phyloP scores from a whole-genome alignment of 2,329 filamentous ascomycete genomes.

The Fusarium luffae region DNA sequence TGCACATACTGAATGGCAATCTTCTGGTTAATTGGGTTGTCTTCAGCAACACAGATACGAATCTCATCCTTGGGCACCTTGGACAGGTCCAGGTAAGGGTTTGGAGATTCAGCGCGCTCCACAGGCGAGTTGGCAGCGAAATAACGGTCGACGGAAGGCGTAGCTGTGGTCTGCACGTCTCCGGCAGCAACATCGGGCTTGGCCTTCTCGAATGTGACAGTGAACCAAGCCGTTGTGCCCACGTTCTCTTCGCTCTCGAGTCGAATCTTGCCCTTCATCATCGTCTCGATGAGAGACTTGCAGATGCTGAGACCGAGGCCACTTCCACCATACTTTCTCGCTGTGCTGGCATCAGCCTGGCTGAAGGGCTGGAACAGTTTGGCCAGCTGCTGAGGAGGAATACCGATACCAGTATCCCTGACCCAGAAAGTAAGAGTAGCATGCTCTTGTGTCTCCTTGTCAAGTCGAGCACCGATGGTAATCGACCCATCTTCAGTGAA shows the following conservation, averaged over 20 bases:
- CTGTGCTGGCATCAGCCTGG: conserved; percentile 90
- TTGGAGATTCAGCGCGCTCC: conserved; percentile 55
- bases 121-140: conserved; percentile 45
- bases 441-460: conserved; percentile 75
- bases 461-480: conserved; percentile 80
- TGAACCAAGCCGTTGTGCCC: conserved; percentile 81
- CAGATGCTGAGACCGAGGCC: conserved; percentile 93
- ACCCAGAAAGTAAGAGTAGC: conserved; percentile 87
- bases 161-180: conserved; percentile 58
- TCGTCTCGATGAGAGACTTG: conserved; percentile 92
- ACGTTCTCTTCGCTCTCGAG: conserved; percentile 79
- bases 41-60: conserved; percentile 91
- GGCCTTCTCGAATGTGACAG: conserved; percentile 86
- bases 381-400: conserved; percentile 81
- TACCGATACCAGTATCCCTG: conserved; percentile 90
- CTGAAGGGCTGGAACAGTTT: conserved; percentile 94
- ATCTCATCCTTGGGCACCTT: conserved; percentile 80
- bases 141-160: conserved; percentile 53
- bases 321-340: conserved; percentile 90
- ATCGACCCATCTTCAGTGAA: conserved; percentile 90
- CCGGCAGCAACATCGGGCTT: conserved; percentile 68
- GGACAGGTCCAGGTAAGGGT: conserved; percentile 73
- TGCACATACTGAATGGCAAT: conserved; percentile 93
- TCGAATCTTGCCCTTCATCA: conserved; percentile 87
- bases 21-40: conserved; percentile 93